These are phyloP conservation scores for Phytophthora colocasiae DNA, from an alignment of 352 stramenopile species.

Conservation along the genomic window DNA sequence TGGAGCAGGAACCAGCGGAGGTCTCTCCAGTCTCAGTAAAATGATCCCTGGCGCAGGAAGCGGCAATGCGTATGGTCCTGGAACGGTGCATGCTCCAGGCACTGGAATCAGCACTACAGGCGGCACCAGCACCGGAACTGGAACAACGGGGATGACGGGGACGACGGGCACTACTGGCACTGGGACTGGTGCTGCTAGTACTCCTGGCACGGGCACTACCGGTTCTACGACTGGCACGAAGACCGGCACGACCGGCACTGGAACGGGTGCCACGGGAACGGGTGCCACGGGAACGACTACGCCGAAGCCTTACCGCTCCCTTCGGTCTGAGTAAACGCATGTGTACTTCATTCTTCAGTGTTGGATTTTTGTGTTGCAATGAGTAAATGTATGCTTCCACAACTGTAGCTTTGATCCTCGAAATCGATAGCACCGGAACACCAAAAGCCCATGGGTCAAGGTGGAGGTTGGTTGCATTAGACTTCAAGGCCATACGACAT, in stretches of 20 bases:
- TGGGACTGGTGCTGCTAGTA: background rate
- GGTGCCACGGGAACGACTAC: background rate
- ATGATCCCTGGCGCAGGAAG: constrained; percentile 13
- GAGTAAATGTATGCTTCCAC: too few relatives aligned
- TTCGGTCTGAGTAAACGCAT: constrained; percentile 2
- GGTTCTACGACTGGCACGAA: background rate
- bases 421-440: too few relatives aligned
- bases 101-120: background rate
- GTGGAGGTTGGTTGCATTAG: too few relatives aligned
- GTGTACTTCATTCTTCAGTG: too few relatives aligned
- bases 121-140: background rate
- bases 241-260: background rate
- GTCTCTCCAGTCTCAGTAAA: constrained; percentile 10
- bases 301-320: constrained; percentile 4
- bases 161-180: background rate
- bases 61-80: constrained; percentile 4
- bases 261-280: background rate
- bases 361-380: too few relatives aligned
- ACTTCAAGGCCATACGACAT: too few relatives aligned
- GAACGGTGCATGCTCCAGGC: constrained; percentile 8
- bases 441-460: too few relatives aligned
- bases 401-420: too few relatives aligned
- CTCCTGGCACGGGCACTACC: background rate
- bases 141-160: background rate
- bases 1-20: background rate